Percentiles rank a stretch among this genome's conserved stretches.
These are phyloP conservation scores for Halenospora varia DNA, from an alignment of 495 filamentous ascomycete species.

Conservation along the genomic window DNA sequence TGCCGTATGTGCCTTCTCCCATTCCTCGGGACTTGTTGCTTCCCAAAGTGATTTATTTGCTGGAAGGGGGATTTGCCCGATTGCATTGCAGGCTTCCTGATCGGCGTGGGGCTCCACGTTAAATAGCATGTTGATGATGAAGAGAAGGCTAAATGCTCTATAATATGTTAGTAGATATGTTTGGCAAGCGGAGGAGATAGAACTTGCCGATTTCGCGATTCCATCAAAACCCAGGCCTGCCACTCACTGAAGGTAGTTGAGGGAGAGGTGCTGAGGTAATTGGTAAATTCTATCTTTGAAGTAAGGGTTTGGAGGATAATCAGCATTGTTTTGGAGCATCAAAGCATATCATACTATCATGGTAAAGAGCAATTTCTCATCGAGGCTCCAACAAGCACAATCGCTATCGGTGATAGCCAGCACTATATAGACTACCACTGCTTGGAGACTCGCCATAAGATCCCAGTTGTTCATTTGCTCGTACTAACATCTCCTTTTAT, in stretches of 20 bases:
- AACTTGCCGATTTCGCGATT: slow-evolving; percentile 2
- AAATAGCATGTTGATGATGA: slow-evolving; percentile 4
- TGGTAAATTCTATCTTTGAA: not conserved
- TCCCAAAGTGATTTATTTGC: slow-evolving; percentile 1
- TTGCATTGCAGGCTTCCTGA: not conserved
- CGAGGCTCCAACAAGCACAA: not conserved
- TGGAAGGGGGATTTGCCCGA: not conserved
- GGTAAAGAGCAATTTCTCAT: not conserved
- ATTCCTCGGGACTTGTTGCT: not conserved
- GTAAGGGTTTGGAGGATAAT: not conserved
- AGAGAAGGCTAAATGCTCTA: slow-evolving; percentile 4
- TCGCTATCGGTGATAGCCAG: not conserved
- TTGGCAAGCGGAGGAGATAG: not conserved
- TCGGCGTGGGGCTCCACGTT: not conserved
- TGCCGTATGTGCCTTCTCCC: slow-evolving; percentile 2
- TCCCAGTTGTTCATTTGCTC: not conserved
- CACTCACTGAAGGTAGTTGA: not conserved
- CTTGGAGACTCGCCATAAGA: slow-evolving; percentile 1
- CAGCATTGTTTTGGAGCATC: too few relatives aligned
- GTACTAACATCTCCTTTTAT: not conserved
- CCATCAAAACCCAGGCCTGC: not conserved
- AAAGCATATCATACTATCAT: not conserved
- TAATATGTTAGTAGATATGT: not conserved
- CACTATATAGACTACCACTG: not conserved
- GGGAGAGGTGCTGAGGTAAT: not conserved